Evolutionary conservation across 306 rosid genomes (phyloP).

Genomic region (Nissolia schottii): DNA sequence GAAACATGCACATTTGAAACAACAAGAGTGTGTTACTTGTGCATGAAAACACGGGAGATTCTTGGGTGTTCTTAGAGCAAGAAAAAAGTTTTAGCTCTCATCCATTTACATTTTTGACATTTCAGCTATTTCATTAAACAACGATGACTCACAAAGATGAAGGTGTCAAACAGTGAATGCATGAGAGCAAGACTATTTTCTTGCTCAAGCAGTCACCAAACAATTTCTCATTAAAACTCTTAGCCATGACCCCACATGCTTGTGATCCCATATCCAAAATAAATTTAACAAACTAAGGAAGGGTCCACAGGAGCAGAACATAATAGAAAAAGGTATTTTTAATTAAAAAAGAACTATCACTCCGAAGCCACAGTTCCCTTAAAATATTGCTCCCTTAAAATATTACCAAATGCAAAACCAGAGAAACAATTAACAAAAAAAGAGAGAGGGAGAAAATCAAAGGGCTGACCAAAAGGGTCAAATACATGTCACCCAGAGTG

Average conservation of each 20-base stretch:
- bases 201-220: no score
- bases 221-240: no score
- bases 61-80: no score
- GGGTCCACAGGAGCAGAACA: slow-evolving; percentile 10
- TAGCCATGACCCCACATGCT: not conserved
- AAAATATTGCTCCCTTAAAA: not conserved
- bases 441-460: not conserved
- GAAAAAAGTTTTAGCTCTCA: no score
- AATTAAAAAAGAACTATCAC: not conserved
- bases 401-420: not conserved
- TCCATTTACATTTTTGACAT: no score
- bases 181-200: no score
- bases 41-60: no score
- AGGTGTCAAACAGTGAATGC: no score
- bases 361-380: not conserved
- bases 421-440: not conserved
- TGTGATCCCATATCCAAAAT: not conserved
- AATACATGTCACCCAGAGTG: slow-evolving; percentile 14
- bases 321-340: not conserved
- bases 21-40: not conserved
- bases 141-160: no score
- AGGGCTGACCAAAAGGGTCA: slow-evolving; percentile 17
- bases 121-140: no score
- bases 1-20: not conserved
- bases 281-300: not conserved